phyloP scores from a whole-genome alignment of 2,329 filamentous ascomycete species.

The Juglanconis sp. region DNA sequence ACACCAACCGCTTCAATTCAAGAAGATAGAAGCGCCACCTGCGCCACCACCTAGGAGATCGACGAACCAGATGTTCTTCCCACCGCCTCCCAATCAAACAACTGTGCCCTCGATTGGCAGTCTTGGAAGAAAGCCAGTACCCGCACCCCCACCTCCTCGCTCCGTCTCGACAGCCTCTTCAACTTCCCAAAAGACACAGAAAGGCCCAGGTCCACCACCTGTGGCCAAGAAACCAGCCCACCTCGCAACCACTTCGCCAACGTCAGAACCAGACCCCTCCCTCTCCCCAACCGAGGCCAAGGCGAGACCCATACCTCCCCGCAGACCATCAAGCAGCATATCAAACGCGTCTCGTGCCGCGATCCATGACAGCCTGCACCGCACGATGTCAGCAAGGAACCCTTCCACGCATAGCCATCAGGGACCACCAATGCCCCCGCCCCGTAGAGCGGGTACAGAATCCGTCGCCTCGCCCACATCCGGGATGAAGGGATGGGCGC shows the following conservation, averaged over 20 bases:
- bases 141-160: conserved; percentile 24
- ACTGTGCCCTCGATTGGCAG: conserved; percentile 16
- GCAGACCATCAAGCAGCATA: conserved; percentile 23
- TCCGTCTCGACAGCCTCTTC: conserved; percentile 35
- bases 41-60: conserved; percentile 46
- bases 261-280: conserved; percentile 21
- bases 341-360: conserved; percentile 3
- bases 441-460: conserved; percentile 13
- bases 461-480: not conserved
- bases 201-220: conserved; percentile 43
- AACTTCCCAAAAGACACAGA: conserved; percentile 35
- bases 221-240: conserved; percentile 64
- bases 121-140: conserved; percentile 26
- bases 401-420: not conserved
- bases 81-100: conserved; percentile 17
- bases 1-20: conserved; percentile 21
- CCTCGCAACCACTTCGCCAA: conserved; percentile 34
- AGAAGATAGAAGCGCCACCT: conserved; percentile 36
- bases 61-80: conserved; percentile 20
- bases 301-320: conserved; percentile 24
- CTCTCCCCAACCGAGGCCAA: conserved; percentile 20
- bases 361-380: conserved; percentile 10
- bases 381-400: conserved; percentile 15
- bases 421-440: conserved; percentile 17
- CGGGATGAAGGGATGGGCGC: conserved; percentile 7